phyloP scores from a whole-genome alignment of 176 grass and related monocot species.

The Zizania latifolia region DNA sequence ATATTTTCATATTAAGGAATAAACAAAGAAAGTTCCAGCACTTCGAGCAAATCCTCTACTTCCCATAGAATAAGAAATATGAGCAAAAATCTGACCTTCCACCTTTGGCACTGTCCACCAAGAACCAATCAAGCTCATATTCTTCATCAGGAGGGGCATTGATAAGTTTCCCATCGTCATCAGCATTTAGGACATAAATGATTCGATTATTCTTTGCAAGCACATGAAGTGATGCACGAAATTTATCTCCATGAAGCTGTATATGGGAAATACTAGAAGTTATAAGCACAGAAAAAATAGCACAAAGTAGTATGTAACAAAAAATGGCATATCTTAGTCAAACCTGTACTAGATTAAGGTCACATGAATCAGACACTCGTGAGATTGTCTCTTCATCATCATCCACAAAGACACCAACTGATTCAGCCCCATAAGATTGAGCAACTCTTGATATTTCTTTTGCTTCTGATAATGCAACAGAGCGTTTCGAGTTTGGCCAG shows the following conservation, averaged over 20 bases:
- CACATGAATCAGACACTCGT: slow-evolving; percentile 50
- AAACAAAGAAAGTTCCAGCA: not conserved
- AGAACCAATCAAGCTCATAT: slow-evolving; percentile 64
- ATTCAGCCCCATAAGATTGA: slow-evolving; percentile 58
- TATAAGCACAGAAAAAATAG: not conserved
- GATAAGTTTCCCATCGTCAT: slow-evolving; percentile 65
- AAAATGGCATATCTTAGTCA: not conserved
- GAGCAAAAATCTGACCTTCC: slow-evolving; percentile 52
- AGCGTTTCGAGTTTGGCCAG: slow-evolving; percentile 74
- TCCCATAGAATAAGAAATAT: not conserved
- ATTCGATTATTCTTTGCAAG: slow-evolving; percentile 46
- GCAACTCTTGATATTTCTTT: slow-evolving; percentile 69
- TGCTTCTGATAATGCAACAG: slow-evolving; percentile 48
- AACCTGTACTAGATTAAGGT: slow-evolving; percentile 71
- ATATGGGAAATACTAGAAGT: slow-evolving; percentile 10
- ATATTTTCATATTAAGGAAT: not conserved
- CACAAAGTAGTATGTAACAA: not conserved
- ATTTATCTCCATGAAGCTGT: slow-evolving; percentile 85
- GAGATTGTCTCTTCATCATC: slow-evolving; percentile 76
- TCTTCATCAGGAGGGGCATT: slow-evolving; percentile 49
- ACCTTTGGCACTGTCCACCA: slow-evolving; percentile 76
- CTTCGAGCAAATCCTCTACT: not conserved
- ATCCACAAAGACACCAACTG: slow-evolving; percentile 89
- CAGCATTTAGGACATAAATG: slow-evolving; percentile 78
- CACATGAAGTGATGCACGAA: slow-evolving; percentile 50